These are phyloP conservation scores for Carex myosuroides DNA, from an alignment of 176 grass and related monocot species.

Conservation along the genomic window DNA sequence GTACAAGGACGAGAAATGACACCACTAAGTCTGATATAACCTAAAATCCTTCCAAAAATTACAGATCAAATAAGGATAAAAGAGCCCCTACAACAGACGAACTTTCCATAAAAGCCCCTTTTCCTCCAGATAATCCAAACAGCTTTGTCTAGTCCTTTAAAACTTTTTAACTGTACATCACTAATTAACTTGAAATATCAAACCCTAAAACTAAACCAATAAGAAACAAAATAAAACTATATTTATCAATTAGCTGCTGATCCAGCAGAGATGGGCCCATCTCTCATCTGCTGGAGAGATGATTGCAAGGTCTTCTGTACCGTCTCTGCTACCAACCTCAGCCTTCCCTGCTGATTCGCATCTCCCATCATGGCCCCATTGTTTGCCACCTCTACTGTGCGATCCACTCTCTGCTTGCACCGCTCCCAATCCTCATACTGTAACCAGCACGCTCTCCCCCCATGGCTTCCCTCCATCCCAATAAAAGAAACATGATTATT, in stretches of 20 bases:
- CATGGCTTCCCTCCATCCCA: constrained; percentile 91
- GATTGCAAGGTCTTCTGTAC: constrained; percentile 74
- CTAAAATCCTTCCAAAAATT: constrained; percentile 8
- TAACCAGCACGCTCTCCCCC: constrained; percentile 84
- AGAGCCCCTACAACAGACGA: not conserved
- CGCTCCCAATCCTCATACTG: constrained; percentile 90
- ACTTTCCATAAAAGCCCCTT: not conserved
- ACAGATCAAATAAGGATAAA: not conserved
- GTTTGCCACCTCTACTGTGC: constrained; percentile 74
- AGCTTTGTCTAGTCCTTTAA: not conserved
- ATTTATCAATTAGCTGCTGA: constrained; percentile 55
- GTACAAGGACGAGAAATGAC: not conserved
- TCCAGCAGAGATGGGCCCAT: constrained; percentile 62
- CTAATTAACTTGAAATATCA: not conserved
- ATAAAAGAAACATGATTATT: constrained; percentile 55
- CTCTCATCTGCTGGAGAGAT: constrained; percentile 71
- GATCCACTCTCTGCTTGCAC: constrained; percentile 79
- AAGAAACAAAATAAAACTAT: constrained; percentile 4
- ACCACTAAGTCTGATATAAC: not conserved
- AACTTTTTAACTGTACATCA: constrained; percentile 14
- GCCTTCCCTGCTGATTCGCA: constrained; percentile 75
- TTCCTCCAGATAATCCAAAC: not conserved
- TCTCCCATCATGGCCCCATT: constrained; percentile 49
- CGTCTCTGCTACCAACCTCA: constrained; percentile 80
- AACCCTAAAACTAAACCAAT: not conserved